A percentile compares a stretch with the other conserved stretches of the same genome.
Evolutionary conservation across 805 yeast genomes (phyloP).

Genomic region (Kazachstania bromeliacearum): DNA sequence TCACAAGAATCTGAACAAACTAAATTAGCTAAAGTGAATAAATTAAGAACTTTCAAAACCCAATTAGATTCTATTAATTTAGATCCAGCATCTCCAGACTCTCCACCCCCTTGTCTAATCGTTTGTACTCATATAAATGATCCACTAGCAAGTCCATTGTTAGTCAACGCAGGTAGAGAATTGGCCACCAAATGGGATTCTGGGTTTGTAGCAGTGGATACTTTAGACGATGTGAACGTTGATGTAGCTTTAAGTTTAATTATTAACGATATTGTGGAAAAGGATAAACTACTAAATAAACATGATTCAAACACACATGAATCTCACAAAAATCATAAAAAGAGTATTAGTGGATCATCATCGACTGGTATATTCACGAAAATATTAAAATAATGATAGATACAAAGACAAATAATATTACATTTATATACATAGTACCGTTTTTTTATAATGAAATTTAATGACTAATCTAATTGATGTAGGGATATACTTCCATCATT

Average conservation of each 20-base stretch:
- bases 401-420: not conserved
- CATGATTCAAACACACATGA: not conserved
- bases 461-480: constrained; percentile 5
- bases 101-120: constrained; percentile 58
- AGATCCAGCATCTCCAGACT: constrained; percentile 32
- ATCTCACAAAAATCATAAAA: not conserved
- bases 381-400: constrained; percentile 5
- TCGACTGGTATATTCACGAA: constrained; percentile 5
- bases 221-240: constrained; percentile 38
- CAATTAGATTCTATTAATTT: constrained; percentile 27
- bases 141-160: constrained; percentile 48
- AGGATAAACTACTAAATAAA: constrained; percentile 19
- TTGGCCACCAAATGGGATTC: constrained; percentile 55
- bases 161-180: constrained; percentile 48
- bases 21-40: constrained; percentile 24
- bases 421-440: not conserved
- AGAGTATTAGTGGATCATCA: not conserved
- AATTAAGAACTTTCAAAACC: constrained; percentile 25
- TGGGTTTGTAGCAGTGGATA: constrained; percentile 57
- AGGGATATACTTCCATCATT: constrained; percentile 24
- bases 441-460: not conserved
- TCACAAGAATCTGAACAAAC: constrained; percentile 23
- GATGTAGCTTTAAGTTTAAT: constrained; percentile 50
- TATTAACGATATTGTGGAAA: constrained; percentile 51
- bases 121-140: constrained; percentile 56